phyloP scores from a whole-genome alignment of 225 moss, liverwort and hornwort genomes.

The Marchantia polymorpha region DNA sequence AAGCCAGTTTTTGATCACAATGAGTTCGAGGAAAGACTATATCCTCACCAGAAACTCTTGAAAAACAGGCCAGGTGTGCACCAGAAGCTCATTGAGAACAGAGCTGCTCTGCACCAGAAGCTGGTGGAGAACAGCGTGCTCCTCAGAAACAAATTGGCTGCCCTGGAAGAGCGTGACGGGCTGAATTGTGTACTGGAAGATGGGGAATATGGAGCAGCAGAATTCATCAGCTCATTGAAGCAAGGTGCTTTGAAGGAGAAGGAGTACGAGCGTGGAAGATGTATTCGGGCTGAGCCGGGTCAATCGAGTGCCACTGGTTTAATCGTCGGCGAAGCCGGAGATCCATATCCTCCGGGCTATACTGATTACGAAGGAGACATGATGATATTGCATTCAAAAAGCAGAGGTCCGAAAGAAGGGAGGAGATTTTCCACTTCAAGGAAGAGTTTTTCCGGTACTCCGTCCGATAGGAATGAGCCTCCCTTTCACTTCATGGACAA shows the following conservation, averaged over 20 bases:
- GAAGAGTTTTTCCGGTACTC: constrained; percentile 32
- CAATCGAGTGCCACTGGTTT: constrained; percentile 1
- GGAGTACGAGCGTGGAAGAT: constrained; percentile 40
- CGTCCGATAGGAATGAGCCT: constrained; percentile 12
- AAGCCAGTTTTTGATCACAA: constrained; percentile 53
- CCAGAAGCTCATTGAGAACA: constrained; percentile 70
- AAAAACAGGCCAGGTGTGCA: constrained; percentile 55
- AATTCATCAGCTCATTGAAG: constrained; percentile 68
- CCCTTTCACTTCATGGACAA: constrained; percentile 21
- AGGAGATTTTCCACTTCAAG: constrained; percentile 36
- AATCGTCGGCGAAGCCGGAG: background rate
- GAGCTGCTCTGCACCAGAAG: constrained; percentile 57
- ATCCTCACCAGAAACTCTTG: constrained; percentile 48
- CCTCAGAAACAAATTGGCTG: constrained; percentile 57
- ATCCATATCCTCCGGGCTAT: constrained; percentile 8
- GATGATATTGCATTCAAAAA: background rate
- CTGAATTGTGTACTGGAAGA: constrained; percentile 50
- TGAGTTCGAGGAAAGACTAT: constrained; percentile 54
- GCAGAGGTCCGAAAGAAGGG: constrained; percentile 28
- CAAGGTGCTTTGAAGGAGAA: constrained; percentile 47
- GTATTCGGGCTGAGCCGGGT: constrained; percentile 20
- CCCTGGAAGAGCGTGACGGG: constrained; percentile 62
- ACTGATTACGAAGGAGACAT: constrained; percentile 22
- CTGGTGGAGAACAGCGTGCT: constrained; percentile 66
- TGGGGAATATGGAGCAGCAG: constrained; percentile 59